Evolutionary conservation across 768 basidiomycete genomes (phyloP).

Genomic region (Candolleomyces efflorescens): DNA sequence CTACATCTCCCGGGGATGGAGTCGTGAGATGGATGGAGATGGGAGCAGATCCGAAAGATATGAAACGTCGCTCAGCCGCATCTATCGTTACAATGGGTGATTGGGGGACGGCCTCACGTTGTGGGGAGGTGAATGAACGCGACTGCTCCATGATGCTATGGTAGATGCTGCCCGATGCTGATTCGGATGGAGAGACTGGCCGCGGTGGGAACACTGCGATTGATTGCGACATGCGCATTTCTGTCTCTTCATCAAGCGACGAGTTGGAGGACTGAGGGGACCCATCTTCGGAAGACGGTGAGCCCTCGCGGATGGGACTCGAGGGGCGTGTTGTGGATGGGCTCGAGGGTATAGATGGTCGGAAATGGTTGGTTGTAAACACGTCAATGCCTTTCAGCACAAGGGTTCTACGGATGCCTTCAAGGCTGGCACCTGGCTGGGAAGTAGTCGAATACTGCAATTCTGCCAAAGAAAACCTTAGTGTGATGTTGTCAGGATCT

Average conservation of each 20-base stretch:
- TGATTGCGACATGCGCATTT: conserved; percentile 72
- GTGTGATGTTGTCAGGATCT: conserved; percentile 57
- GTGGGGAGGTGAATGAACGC: background rate
- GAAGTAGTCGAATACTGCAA: conserved; percentile 53
- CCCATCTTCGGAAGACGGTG: conserved; percentile 17
- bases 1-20: conserved; percentile 25
- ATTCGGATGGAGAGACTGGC: conserved; percentile 38
- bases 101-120: background rate
- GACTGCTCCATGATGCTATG: conserved; percentile 43
- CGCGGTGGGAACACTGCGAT: conserved; percentile 55
- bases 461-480: conserved; percentile 55
- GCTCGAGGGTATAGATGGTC: background rate
- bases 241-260: conserved; percentile 62
- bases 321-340: conserved; percentile 8
- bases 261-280: conserved; percentile 54
- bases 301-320: conserved; percentile 12
- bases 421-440: conserved; percentile 5
- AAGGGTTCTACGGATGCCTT: conserved; percentile 43
- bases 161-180: conserved; percentile 68
- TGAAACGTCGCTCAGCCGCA: conserved; percentile 37
- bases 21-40: conserved; percentile 53
- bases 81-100: background rate
- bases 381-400: conserved; percentile 54
- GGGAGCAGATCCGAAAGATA: conserved; percentile 63
- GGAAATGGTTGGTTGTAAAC: conserved; percentile 27